A percentile compares a stretch with the other conserved stretches of the same genome.
Conservation (phyloP, 139 green algal genomes). For the Volvox reticuliferus region DNA sequence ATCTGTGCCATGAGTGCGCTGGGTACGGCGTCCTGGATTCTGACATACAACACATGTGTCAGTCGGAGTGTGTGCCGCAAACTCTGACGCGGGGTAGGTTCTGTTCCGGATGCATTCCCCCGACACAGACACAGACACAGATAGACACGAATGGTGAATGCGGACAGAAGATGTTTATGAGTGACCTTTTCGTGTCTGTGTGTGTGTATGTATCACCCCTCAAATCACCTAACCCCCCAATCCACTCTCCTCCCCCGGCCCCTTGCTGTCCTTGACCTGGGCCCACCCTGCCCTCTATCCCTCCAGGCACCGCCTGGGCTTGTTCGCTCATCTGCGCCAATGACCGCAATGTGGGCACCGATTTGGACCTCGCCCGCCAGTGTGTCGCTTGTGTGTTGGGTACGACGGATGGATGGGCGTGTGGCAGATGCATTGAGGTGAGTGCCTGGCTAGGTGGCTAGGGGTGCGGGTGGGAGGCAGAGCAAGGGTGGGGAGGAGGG, state of each 20-base stretch:
- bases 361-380: background rate
- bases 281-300: background rate
- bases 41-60: background rate
- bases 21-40: background rate
- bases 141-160: too few relatives aligned
- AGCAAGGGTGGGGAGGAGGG: background rate
- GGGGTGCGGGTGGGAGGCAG: background rate
- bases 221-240: too few relatives aligned
- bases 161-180: too few relatives aligned
- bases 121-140: too few relatives aligned
- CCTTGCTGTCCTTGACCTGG: background rate
- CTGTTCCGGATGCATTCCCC: too few relatives aligned
- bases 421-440: background rate
- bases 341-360: background rate
- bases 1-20: conserved; percentile 7
- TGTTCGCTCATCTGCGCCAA: background rate
- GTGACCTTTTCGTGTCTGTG: too few relatives aligned
- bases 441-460: background rate
- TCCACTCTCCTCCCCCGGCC: too few relatives aligned
- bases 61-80: conserved; percentile 11
- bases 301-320: conserved; percentile 13
- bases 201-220: too few relatives aligned
- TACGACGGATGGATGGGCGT: background rate
- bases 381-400: background rate
- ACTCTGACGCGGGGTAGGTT: too few relatives aligned